Evolutionary conservation across 1,139 yeast species (phyloP).

Genomic region (Diutina pseudorugosa): DNA sequence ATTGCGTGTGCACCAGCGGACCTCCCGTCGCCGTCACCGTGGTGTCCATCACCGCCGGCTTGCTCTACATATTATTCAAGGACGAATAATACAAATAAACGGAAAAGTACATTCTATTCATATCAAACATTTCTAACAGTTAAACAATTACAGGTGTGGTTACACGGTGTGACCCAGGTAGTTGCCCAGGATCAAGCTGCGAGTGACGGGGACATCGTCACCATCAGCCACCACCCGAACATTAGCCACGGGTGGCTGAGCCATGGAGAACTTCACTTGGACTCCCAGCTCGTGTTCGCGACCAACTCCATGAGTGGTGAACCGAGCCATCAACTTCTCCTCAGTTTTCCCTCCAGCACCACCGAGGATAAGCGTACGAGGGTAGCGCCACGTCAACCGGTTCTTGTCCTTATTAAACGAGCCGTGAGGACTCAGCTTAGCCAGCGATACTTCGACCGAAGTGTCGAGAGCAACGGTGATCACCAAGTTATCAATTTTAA

Average conservation of each 20-base stretch:
- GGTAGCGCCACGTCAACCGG: slow-evolving; percentile 76
- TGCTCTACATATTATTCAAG: neutral
- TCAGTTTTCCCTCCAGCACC: slow-evolving; percentile 21
- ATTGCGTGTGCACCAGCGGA: neutral
- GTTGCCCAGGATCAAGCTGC: neutral
- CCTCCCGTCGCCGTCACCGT: neutral
- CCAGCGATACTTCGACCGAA: slow-evolving; percentile 43
- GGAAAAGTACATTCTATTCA: neutral
- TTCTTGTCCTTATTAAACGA: slow-evolving; percentile 75
- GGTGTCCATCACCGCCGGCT: neutral
- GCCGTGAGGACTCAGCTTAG: slow-evolving; percentile 85
- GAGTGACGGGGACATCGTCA: neutral
- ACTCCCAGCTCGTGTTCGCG: slow-evolving; percentile 60
- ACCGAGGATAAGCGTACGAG: slow-evolving; percentile 32
- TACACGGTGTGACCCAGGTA: neutral
- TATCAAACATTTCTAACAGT: neutral
- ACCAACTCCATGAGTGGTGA: slow-evolving; percentile 51
- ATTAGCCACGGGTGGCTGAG: slow-evolving; percentile 8
- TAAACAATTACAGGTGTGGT: neutral
- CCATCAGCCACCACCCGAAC: neutral
- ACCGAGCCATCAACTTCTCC: slow-evolving; percentile 59
- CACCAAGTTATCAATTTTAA: slow-evolving; percentile 35
- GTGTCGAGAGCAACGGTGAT: slow-evolving; percentile 50
- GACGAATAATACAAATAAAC: neutral
- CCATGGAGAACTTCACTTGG: slow-evolving; percentile 44